phyloP scores from a whole-genome alignment of 768 basidiomycete species.

The Mrakia gelida region DNA sequence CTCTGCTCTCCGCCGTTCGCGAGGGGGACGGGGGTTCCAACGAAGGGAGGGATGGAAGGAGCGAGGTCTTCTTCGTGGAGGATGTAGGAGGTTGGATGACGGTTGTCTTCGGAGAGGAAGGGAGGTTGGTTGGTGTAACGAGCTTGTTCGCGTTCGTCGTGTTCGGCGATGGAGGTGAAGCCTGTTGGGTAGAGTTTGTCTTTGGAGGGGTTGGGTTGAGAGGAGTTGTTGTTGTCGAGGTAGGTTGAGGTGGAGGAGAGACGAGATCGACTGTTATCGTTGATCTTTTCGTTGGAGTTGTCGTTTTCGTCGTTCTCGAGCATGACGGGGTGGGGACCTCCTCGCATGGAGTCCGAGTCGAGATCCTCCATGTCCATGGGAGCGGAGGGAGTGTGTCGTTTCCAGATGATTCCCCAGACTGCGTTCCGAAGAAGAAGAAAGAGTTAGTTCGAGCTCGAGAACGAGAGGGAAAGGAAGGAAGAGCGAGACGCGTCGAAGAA shows the following conservation, averaged over 20 bases:
- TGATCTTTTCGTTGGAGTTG: neutral
- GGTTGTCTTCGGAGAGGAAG: neutral
- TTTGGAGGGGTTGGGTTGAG: neutral
- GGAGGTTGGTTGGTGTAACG: neutral
- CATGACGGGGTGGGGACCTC: slow-evolving; percentile 12
- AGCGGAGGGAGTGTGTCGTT: slow-evolving; percentile 26
- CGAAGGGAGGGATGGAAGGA: slow-evolving; percentile 7
- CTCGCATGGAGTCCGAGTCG: neutral
- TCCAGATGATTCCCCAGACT: slow-evolving; percentile 33
- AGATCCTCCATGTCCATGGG: slow-evolving; percentile 17
- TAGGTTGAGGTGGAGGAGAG: neutral
- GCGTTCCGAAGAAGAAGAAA: neutral
- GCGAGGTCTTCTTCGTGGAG: neutral
- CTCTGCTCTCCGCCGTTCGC: neutral
- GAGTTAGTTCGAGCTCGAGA: neutral
- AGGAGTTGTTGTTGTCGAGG: neutral
- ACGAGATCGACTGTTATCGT: neutral
- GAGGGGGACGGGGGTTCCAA: slow-evolving; percentile 8
- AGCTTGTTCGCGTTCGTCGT: neutral
- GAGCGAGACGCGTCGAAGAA: neutral
- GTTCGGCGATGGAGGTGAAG: slow-evolving; percentile 6
- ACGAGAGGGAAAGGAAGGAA: no score
- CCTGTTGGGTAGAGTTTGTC: neutral
- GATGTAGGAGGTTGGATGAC: neutral
- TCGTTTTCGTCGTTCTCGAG: neutral